Evolutionary conservation across 2,329 filamentous ascomycete species (phyloP).

Genomic region (Zarea fungicola): DNA sequence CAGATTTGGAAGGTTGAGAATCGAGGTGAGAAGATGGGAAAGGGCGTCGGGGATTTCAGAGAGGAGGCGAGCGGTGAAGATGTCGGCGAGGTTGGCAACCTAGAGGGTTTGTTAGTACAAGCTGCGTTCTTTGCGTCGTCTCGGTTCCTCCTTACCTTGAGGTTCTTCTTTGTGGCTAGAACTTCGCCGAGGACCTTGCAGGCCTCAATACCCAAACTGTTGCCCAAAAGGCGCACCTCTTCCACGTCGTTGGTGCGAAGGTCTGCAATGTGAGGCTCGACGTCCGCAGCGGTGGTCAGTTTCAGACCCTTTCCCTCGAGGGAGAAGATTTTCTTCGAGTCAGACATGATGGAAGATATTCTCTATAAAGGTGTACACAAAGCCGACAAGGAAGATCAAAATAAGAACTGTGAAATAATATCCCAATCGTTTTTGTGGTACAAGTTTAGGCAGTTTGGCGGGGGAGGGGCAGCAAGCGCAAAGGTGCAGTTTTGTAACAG

Average conservation of each 20-base stretch:
- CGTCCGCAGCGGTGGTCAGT: constrained; percentile 81
- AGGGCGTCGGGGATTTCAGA: constrained; percentile 91
- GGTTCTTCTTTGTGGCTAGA: constrained; percentile 74
- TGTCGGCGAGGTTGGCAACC: constrained; percentile 88
- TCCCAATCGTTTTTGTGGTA: constrained; percentile 2
- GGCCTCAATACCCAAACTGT: constrained; percentile 86
- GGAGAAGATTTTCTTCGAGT: constrained; percentile 67
- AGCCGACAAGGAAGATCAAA: not conserved
- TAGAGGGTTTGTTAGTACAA: constrained; percentile 24
- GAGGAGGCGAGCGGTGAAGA: constrained; percentile 91
- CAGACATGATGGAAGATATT: constrained; percentile 37
- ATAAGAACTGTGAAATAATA: not conserved
- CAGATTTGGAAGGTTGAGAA: constrained; percentile 79
- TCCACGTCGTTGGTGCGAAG: constrained; percentile 73
- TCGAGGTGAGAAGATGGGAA: constrained; percentile 74
- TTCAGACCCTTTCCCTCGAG: constrained; percentile 89
- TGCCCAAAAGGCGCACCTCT: constrained; percentile 81
- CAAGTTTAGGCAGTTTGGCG: constrained; percentile 12
- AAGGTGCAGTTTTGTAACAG: not conserved
- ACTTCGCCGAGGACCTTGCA: constrained; percentile 81
- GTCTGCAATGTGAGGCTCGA: constrained; percentile 75
- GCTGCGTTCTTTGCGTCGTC: not conserved
- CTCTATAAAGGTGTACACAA: not conserved
- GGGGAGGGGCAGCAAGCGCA: constrained; percentile 13
- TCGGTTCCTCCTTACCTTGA: constrained; percentile 57